These are phyloP conservation scores for Curvularia sp. DNA, from an alignment of 2,329 filamentous ascomycete species.

Conservation along the genomic window DNA sequence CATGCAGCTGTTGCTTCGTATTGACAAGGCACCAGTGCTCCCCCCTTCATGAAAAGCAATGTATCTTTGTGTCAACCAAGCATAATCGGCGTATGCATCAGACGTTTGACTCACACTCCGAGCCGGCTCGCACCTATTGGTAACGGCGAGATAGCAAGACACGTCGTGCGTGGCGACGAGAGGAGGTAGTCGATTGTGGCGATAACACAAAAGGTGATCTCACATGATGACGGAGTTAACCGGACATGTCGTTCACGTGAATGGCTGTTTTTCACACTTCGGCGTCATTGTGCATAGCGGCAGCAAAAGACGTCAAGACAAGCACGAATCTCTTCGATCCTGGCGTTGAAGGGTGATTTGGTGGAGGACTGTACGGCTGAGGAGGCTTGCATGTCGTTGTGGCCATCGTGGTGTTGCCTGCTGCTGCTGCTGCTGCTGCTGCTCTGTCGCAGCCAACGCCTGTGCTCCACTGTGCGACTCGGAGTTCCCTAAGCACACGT, in stretches of 20 bases:
- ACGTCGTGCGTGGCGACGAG: not conserved
- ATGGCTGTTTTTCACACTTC: constrained; percentile 19
- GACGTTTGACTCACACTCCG: not conserved
- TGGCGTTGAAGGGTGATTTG: constrained; percentile 2
- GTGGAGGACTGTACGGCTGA: constrained; percentile 2
- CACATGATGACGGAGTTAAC: constrained; percentile 36
- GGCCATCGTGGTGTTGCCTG: constrained; percentile 6
- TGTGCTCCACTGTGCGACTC: constrained; percentile 20
- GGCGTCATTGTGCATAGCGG: constrained; percentile 43
- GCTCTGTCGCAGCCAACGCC: constrained; percentile 2
- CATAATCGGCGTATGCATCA: not conserved
- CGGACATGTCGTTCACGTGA: constrained; percentile 31
- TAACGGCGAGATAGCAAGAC: constrained; percentile 8
- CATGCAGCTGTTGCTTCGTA: not conserved
- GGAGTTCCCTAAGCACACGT: constrained; percentile 4
- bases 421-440: not conserved
- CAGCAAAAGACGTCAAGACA: constrained; percentile 24
- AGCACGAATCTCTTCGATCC: constrained; percentile 18
- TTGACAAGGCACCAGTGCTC: not conserved
- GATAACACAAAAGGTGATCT: constrained; percentile 24
- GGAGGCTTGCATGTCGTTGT: not conserved
- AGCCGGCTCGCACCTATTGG: constrained; percentile 27
- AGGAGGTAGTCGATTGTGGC: constrained; percentile 30
- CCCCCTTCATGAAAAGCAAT: not conserved
- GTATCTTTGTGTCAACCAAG: constrained; percentile 3